These are phyloP conservation scores for Durusdinium trenchii DNA, from an alignment of 73 alveolate species.

Conservation along the genomic window DNA sequence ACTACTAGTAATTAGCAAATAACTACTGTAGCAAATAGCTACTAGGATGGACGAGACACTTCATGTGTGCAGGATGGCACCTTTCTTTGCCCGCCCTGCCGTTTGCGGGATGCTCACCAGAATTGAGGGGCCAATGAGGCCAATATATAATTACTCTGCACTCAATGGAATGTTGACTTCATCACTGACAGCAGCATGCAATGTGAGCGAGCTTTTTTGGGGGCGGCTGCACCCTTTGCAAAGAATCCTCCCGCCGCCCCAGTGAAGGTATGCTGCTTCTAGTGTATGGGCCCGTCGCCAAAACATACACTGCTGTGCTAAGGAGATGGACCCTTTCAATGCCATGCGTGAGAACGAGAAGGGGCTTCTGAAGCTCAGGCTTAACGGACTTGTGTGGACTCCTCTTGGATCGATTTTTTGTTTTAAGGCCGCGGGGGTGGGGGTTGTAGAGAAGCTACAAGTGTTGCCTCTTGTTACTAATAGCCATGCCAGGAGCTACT, in stretches of 20 bases:
- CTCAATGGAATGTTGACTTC: neutral
- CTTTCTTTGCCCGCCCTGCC: constrained; percentile 84
- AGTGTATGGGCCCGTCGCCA: neutral
- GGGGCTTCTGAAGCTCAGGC: constrained; percentile 64
- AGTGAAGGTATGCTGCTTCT: neutral
- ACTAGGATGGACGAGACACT: too few species aligned
- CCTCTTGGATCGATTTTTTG: too few species aligned
- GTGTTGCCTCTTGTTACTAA: too few species aligned
- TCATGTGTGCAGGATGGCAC: constrained; percentile 86
- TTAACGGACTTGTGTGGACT: too few species aligned
- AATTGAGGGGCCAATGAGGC: neutral
- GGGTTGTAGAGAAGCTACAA: too few species aligned
- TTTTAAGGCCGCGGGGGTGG: too few species aligned
- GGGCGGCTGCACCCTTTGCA: neutral
- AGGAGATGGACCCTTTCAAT: constrained; percentile 87
- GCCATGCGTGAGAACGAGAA: constrained; percentile 90
- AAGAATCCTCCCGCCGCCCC: neutral
- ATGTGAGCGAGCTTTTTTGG: neutral
- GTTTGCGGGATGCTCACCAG: constrained; percentile 37
- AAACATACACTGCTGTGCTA: neutral
- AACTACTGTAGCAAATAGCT: too few species aligned
- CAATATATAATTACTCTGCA: neutral
- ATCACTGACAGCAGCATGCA: neutral
- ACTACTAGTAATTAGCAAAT: too few species aligned
- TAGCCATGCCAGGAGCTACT: too few species aligned